These are phyloP conservation scores for Nemania diffusa DNA, from an alignment of 2,329 filamentous ascomycete genomes.

Conservation along the genomic window DNA sequence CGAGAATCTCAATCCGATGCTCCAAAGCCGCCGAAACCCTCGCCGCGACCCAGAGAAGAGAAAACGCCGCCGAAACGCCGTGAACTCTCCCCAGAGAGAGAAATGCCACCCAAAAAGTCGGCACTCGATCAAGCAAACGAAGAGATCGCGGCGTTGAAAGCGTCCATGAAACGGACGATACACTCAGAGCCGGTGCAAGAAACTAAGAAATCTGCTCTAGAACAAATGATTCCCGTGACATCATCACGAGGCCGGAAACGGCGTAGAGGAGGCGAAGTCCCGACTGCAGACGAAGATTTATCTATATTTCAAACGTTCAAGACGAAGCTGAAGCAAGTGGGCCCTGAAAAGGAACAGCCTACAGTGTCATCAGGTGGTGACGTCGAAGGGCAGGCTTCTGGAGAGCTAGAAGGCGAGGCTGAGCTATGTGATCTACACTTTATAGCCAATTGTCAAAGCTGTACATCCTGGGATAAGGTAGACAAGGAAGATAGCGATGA, in stretches of 20 bases:
- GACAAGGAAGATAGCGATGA: constrained; percentile 64
- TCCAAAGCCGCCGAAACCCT: constrained; percentile 36
- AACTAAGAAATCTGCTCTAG: constrained; percentile 73
- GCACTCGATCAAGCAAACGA: constrained; percentile 78
- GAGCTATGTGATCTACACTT: constrained; percentile 93
- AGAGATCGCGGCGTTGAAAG: constrained; percentile 82
- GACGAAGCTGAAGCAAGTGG: constrained; percentile 72
- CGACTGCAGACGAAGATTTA: constrained; percentile 68
- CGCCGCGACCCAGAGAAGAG: constrained; percentile 37
- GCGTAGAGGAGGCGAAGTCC: constrained; percentile 65
- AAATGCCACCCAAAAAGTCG: constrained; percentile 54
- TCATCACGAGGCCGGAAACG: constrained; percentile 78
- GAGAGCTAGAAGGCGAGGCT: constrained; percentile 72
- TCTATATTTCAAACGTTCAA: constrained; percentile 83
- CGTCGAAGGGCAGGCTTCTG: constrained; percentile 44
- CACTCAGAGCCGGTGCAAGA: constrained; percentile 62
- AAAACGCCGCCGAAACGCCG: constrained; percentile 41
- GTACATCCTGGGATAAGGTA: constrained; percentile 81
- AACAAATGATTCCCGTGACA: constrained; percentile 78
- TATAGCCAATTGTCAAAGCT: constrained; percentile 94
- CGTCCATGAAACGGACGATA: constrained; percentile 78
- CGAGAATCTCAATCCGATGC: constrained; percentile 39
- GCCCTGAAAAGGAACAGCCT: constrained; percentile 50
- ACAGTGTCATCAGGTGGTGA: constrained; percentile 34
- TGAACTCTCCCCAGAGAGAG: constrained; percentile 53